Base-by-base conservation (phyloP, 345 rosid species). In the Mangifera indica region DNA sequence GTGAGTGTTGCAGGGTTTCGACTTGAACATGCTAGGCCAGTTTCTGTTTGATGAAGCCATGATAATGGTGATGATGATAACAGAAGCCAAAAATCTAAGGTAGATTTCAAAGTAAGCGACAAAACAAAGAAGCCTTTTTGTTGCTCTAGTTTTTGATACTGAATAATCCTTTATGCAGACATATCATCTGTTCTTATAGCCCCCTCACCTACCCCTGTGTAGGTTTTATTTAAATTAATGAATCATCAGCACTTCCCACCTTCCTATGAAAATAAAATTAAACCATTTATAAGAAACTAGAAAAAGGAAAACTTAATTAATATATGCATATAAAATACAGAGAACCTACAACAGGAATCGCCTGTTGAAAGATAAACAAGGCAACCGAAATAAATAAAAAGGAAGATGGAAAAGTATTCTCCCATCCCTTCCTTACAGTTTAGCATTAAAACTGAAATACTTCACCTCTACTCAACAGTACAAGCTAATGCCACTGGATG, bases 21-120 rank as follows among this genome's bases (percentile, higher is more conserved):
- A 91, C 76, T 91, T 93, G 89, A 95, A 95, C 99, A 91, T 81
- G 83, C 98, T 95, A 70, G 99, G 98, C 99, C 99, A 95, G 93
- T 95, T 98, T 80, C 94, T 91, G 83, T 95, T 93, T 69, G 99
- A 93, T 51, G 99, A 95, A 84, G 96, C 96, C 99, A 95, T 92
- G 79, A 71, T 75, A 73, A 75, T 52, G 69, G 61, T 49, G 65
- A 52, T 62, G 51, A 49, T 49, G 18, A 49, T 64, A 22, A 75
- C 49, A 66, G 59, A 61, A 51, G 53, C 48, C 18, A 58, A 69
- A 52, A 65, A 52, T 51, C 55, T 25, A 64, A 65, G 52, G 14
- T 32, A 45, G 40, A 17, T 55, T 10, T 70, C 53, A 58, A 73
- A 73, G 69, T 74, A 70, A 76, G 60, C 72, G 78, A 73, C 66